Conservation (phyloP, 163 green algal species). For the Chloromonas sp. region DNA sequence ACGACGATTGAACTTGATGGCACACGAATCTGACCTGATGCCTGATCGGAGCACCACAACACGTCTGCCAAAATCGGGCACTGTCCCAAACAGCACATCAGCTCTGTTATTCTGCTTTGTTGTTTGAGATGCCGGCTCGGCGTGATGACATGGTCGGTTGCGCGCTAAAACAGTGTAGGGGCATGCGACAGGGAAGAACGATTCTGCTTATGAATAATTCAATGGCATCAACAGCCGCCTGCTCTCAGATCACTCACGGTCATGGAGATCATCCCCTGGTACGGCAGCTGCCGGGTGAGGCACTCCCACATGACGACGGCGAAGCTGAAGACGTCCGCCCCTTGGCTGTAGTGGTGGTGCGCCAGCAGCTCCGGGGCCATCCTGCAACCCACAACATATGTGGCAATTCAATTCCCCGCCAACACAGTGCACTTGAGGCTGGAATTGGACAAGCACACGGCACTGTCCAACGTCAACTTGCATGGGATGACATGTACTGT, state of each 20-base stretch:
- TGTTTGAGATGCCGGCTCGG: neutral
- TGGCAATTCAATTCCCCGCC: too few species aligned
- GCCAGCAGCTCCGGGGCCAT: slow-evolving; percentile 64
- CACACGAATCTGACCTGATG: neutral
- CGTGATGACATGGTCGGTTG: neutral
- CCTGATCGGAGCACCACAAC: neutral
- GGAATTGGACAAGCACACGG: neutral
- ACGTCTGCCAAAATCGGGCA: too few species aligned
- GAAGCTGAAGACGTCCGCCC: slow-evolving; percentile 59
- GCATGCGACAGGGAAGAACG: neutral
- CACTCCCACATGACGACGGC: slow-evolving; percentile 63
- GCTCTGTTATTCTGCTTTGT: neutral
- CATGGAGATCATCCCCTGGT: slow-evolving; percentile 26
- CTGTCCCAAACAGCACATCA: too few species aligned
- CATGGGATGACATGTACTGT: neutral
- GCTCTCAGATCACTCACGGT: neutral
- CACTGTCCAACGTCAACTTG: neutral
- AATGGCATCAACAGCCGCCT: neutral
- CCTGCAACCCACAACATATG: slow-evolving; percentile 10
- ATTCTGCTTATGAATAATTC: neutral
- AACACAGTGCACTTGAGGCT: too few species aligned
- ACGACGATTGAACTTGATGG: neutral
- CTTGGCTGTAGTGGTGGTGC: slow-evolving; percentile 58
- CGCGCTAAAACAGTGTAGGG: too few species aligned
- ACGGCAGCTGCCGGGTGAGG: slow-evolving; percentile 38